Base-by-base conservation (phyloP, 352 stramenopile genomes). In the Pythium plurisporium region DNA sequence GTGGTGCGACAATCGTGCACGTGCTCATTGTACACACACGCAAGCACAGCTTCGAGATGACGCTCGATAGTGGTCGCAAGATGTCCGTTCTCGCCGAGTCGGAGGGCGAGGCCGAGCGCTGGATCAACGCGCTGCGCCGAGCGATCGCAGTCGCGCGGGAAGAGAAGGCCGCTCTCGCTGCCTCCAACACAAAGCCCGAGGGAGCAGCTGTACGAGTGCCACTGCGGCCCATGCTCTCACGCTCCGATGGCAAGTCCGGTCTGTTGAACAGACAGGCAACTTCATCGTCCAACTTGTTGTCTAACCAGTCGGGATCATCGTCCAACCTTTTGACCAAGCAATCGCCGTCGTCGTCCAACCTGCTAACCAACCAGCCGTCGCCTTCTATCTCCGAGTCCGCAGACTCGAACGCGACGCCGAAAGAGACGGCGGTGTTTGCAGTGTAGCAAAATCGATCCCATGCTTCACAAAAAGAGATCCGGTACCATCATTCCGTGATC, bases 31-130 rank as follows among this genome's bases (percentile, higher is more conserved):
- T 88, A 45, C 76, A 74, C 27, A 78, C 72, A 15, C 88, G 77
- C 67, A 76, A 78, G 59, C 64, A 89, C 43, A 91, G 79, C 62
- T 70, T 92, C 30, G 82, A 94, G 58, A 76, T 94, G 42, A 91
- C 80, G 26, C 78, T 81, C 7, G 70, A 89, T 40, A 79, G 74
- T 22, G 84, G 84, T 0, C 84, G 84, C 19, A 88, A 90, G 47
- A 64, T 94, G 29, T 54, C 88, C 9, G 70, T 91, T 19, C 72
- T 78, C n/a, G 86, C 81, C 22, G 83, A 94, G 42, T 80, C 69
- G 17, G 70, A 86, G 48, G 54, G 59, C n/a, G 79, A 91, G 27
- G 65, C 83, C 34, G 70, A 86, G 27, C 79, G 75, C 2, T 94
- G 83, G 83, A 73, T 89, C 19, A 54, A 72, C 14, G 76, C 84